These are phyloP conservation scores for Austroboletus eburneus DNA, from an alignment of 768 basidiomycete genomes.

Conservation along the genomic window DNA sequence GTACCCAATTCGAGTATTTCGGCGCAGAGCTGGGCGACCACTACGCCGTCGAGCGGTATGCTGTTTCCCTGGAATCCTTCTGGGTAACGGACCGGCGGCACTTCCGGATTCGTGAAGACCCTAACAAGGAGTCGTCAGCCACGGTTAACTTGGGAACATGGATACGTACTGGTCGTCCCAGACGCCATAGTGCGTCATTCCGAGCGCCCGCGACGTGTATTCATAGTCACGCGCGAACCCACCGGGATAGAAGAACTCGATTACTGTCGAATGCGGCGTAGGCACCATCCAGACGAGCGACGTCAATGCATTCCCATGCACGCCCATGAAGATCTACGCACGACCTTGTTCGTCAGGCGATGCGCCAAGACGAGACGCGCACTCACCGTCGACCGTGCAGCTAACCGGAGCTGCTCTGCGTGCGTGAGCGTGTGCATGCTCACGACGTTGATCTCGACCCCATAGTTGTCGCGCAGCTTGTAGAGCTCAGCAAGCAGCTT, in stretches of 20 bases:
- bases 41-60: constrained; percentile 76
- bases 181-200: constrained; percentile 81
- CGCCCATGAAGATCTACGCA: constrained; percentile 89
- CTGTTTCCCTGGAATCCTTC: constrained; percentile 86
- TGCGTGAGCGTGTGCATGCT: constrained; percentile 78
- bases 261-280: constrained; percentile 74
- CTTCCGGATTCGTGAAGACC: constrained; percentile 67
- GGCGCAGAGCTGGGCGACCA: too few species aligned
- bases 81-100: constrained; percentile 69
- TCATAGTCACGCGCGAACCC: constrained; percentile 89
- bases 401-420: constrained; percentile 74
- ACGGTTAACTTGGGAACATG: not conserved
- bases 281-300: constrained; percentile 92
- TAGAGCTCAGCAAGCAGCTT: constrained; percentile 70
- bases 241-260: constrained; percentile 84
- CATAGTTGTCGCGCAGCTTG: constrained; percentile 62
- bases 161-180: constrained; percentile 64
- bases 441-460: constrained; percentile 86
- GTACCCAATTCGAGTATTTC: too few species aligned
- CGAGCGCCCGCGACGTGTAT: constrained; percentile 74
- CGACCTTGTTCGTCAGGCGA: not conserved
- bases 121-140: constrained; percentile 30
- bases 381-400: constrained; percentile 81
- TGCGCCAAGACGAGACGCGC: not conserved
- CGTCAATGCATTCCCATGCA: constrained; percentile 90